Percentiles rank a stretch among this genome's conserved stretches.
Evolutionary conservation across 2,329 filamentous ascomycete genomes (phyloP).

Genomic region (Alternaria angustiovoidea): DNA sequence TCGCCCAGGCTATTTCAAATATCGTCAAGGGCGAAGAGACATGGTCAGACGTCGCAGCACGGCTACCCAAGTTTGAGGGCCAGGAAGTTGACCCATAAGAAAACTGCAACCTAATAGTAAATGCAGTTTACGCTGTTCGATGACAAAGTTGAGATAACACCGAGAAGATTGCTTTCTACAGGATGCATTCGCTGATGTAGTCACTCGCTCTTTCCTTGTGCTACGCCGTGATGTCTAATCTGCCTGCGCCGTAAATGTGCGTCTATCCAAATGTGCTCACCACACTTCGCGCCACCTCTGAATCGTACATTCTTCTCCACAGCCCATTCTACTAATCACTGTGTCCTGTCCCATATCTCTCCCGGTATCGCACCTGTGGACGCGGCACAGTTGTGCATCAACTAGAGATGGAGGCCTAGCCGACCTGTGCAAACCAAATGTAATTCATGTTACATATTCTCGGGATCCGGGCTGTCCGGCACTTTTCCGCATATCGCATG

Average conservation of each 20-base stretch:
- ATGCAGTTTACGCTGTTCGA: not conserved
- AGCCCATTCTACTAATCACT: not conserved
- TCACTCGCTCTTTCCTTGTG: not conserved
- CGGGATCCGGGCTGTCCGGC: not conserved
- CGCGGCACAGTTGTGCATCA: not conserved
- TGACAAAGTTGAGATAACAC: not conserved
- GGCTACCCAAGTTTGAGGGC: slow-evolving; percentile 81
- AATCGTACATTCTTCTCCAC: not conserved
- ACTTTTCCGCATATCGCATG: not conserved
- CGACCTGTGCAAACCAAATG: not conserved
- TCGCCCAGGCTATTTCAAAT: slow-evolving; percentile 75
- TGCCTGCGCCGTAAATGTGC: not conserved
- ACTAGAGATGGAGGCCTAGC: not conserved
- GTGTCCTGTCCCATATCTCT: not conserved
- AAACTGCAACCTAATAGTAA: not conserved
- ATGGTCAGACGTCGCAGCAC: slow-evolving; percentile 75
- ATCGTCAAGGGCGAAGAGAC: slow-evolving; percentile 69
- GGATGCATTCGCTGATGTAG: not conserved
- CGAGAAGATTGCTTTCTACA: not conserved
- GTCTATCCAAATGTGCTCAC: not conserved
- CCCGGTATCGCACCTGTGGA: not conserved
- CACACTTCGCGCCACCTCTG: not conserved
- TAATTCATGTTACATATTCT: not conserved
- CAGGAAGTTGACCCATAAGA: slow-evolving; percentile 41
- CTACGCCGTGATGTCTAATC: not conserved